Conservation (phyloP, 768 basidiomycete genomes). For the Hygrophorus pudorinus region DNA sequence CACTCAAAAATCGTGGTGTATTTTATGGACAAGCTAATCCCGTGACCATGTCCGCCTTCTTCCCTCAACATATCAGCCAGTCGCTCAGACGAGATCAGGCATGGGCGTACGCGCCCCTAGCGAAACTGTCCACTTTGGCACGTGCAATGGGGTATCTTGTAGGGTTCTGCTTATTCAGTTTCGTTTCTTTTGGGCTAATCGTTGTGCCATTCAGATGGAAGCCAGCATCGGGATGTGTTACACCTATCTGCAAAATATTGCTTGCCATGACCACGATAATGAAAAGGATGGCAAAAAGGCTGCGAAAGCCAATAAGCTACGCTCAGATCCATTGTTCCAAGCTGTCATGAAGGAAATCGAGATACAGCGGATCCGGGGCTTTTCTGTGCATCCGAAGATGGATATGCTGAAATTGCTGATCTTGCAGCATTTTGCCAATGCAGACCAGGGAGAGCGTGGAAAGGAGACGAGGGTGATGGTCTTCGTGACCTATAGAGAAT, state of each 20-base stretch:
- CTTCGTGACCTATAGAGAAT: constrained; percentile 84
- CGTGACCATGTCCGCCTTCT: constrained; percentile 57
- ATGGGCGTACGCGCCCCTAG: constrained; percentile 44
- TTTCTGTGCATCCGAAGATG: constrained; percentile 84
- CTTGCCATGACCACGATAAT: constrained; percentile 26
- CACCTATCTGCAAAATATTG: constrained; percentile 43
- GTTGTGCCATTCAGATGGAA: constrained; percentile 50
- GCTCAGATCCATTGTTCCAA: constrained; percentile 49
- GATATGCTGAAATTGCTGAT: constrained; percentile 67
- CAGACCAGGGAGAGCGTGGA: constrained; percentile 26
- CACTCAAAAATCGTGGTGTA: constrained; percentile 27
- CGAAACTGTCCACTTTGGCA: constrained; percentile 49
- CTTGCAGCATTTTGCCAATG: constrained; percentile 66
- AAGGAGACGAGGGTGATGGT: constrained; percentile 83
- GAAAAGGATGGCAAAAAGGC: constrained; percentile 27
- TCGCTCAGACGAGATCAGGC: constrained; percentile 27
- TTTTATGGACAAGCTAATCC: constrained; percentile 41
- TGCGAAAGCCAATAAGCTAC: constrained; percentile 35
- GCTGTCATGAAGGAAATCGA: constrained; percentile 62
- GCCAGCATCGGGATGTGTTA: constrained; percentile 76
- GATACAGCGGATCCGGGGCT: constrained; percentile 40
- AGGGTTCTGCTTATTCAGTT: constrained; percentile 13
- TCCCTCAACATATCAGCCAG: constrained; percentile 34
- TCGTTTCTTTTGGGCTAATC: neutral
- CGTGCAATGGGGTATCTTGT: constrained; percentile 87